phyloP scores from a whole-genome alignment of 495 filamentous ascomycete genomes.

The Delitschia confertaspora region DNA sequence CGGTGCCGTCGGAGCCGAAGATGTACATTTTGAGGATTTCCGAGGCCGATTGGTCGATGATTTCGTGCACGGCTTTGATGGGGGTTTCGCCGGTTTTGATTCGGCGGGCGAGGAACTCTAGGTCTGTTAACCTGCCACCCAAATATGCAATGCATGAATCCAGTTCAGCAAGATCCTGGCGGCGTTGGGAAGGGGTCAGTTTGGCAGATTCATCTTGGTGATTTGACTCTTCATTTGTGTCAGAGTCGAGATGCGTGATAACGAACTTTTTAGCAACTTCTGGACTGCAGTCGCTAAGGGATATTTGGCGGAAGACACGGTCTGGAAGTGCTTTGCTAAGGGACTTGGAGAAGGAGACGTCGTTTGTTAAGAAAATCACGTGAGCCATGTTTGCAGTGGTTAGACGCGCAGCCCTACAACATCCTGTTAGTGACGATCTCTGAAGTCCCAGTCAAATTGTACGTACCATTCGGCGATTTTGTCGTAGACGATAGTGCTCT shows the following conservation, averaged over 20 bases:
- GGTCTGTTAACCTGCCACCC: constrained; percentile 84
- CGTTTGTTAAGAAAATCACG: constrained; percentile 93
- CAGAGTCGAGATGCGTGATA: constrained; percentile 60
- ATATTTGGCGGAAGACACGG: constrained; percentile 77
- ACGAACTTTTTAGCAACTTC: constrained; percentile 84
- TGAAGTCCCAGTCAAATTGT: neutral
- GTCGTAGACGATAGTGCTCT: constrained; percentile 69
- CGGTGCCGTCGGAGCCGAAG: constrained; percentile 42
- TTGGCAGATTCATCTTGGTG: constrained; percentile 34
- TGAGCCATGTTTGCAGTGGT: constrained; percentile 86
- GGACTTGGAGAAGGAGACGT: constrained; percentile 80
- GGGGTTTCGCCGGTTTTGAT: constrained; percentile 86
- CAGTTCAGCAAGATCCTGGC: constrained; percentile 51
- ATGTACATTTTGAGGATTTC: constrained; percentile 94
- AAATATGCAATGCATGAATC: constrained; percentile 74
- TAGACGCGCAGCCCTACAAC: constrained; percentile 61
- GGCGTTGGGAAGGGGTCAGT: constrained; percentile 32
- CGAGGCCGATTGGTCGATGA: constrained; percentile 74
- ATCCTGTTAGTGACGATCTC: neutral
- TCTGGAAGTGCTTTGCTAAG: constrained; percentile 82
- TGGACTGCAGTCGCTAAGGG: constrained; percentile 74
- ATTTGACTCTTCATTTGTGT: constrained; percentile 38
- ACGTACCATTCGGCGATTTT: constrained; percentile 70
- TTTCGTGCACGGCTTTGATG: constrained; percentile 72
- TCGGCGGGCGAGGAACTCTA: constrained; percentile 84